Evolutionary conservation across 2,329 filamentous ascomycete genomes (phyloP), one percentile per base, ranked within the genome.

Genomic region (Fusarium fracticaudum): DNA sequence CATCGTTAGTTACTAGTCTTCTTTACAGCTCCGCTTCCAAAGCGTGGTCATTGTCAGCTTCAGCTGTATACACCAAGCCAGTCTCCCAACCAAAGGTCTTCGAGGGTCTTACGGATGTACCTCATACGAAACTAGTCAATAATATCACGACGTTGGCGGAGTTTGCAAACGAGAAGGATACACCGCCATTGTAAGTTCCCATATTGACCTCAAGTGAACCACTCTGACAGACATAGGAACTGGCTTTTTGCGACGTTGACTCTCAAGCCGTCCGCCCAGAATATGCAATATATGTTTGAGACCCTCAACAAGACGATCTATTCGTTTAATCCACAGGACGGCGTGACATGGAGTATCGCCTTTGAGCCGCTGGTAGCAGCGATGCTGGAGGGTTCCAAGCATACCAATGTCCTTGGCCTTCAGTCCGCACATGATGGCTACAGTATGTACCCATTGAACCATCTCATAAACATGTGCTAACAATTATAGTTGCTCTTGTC

Each of bases 171-270:
- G 51, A 62, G 40, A 44, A 62, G 2, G 51, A 62, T 45, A 62
- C 60, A 7, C 40, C 40, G 0, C 51, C 51, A 2, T 22, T 62
- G 60, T 59, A 18, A 44, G 50, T 45, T 6, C 9, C 8, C 0
- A 7, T 5, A 0, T 24, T 17, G 6, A 13, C 7, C 4, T 13
- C 1, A 1, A 11, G 1, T 9, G 8, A 20, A 29, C 18, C 4
- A 20, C 9, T 4, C 51, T 62, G 1, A 59, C 10, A 11, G 5
- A 22, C 1, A 0, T 18, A 62, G 60, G 4, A 59, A 62, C 22
- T 62, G 51, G 51, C 33, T 59, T 2, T 62, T 62, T 13, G 51
- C 10, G 5, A 62, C 60, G 0, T 4, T 17, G 8, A 45, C 33
- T 4, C 17, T 62, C 13, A 22, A 11, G 2, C 51, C 60, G 1